Percentiles rank a stretch among this genome's conserved stretches.
Conservation (phyloP, 2,329 filamentous ascomycete genomes). For the Trichoderma breve region DNA sequence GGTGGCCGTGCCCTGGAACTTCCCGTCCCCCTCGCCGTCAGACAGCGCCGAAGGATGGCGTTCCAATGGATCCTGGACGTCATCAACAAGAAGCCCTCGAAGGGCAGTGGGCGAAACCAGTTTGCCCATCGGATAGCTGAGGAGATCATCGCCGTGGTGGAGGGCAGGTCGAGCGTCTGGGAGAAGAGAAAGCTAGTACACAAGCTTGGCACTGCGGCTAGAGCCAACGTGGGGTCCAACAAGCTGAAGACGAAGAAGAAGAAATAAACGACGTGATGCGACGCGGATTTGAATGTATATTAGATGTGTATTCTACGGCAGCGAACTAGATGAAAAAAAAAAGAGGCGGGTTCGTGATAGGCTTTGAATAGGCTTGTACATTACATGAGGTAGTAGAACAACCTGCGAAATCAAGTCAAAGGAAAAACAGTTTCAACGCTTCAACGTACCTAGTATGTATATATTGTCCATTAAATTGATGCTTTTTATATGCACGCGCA, state of each 20-base stretch:
- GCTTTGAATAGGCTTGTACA: background rate
- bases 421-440: background rate
- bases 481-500: background rate
- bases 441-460: background rate
- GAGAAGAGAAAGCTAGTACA: constrained; percentile 75
- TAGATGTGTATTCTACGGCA: constrained; percentile 14
- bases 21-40: constrained; percentile 70
- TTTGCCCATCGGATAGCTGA: constrained; percentile 78
- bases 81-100: constrained; percentile 74
- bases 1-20: constrained; percentile 83
- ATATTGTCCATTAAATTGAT: background rate
- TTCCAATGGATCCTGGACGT: constrained; percentile 86
- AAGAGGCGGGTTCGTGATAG: background rate
- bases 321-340: background rate
- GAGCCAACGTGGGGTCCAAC: constrained; percentile 65
- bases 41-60: constrained; percentile 74
- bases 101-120: constrained; percentile 67
- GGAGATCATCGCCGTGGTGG: constrained; percentile 82
- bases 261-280: constrained; percentile 25
- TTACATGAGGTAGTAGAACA: background rate
- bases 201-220: constrained; percentile 73
- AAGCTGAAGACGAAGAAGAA: constrained; percentile 39
- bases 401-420: background rate
- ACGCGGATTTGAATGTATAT: constrained; percentile 16
- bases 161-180: constrained; percentile 83